These are phyloP conservation scores for Suillus discolor DNA, from an alignment of 768 basidiomycete species.

Conservation along the genomic window DNA sequence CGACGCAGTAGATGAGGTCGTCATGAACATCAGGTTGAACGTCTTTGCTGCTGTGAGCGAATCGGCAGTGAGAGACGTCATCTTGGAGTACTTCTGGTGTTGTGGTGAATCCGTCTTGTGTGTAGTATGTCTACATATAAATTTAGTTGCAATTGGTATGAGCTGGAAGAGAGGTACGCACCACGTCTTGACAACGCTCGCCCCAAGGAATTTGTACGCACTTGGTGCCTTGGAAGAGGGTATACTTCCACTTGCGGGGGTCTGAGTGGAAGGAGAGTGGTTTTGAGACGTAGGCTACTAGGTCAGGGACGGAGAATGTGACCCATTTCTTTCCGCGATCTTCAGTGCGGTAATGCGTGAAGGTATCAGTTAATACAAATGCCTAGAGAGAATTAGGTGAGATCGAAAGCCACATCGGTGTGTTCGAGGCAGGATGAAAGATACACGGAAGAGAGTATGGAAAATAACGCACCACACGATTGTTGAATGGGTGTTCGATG, in stretches of 20 bases:
- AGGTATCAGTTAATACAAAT: conserved; percentile 76
- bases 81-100: conserved; percentile 57
- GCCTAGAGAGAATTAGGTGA: conserved; percentile 55
- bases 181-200: conserved; percentile 72
- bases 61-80: conserved; percentile 81
- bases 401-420: not conserved
- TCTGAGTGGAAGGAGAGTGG: conserved; percentile 91
- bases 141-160: conserved; percentile 12
- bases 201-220: conserved; percentile 63
- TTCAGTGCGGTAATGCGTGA: conserved; percentile 82
- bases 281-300: conserved; percentile 41
- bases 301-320: conserved; percentile 70
- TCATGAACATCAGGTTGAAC: conserved; percentile 76
- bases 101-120: conserved; percentile 78
- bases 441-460: not conserved
- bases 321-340: conserved; percentile 90
- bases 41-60: conserved; percentile 83
- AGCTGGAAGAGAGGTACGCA: conserved; percentile 20
- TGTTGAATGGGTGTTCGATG: conserved; percentile 86
- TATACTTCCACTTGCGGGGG: conserved; percentile 64
- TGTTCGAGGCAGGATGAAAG: not conserved
- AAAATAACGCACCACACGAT: conserved; percentile 56
- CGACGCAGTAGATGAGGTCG: conserved; percentile 88
- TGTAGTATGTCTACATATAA: conserved; percentile 76
- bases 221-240: conserved; percentile 75